Base-by-base conservation (phyloP, 2,329 filamentous ascomycete genomes). In the Penicillium sp. region DNA sequence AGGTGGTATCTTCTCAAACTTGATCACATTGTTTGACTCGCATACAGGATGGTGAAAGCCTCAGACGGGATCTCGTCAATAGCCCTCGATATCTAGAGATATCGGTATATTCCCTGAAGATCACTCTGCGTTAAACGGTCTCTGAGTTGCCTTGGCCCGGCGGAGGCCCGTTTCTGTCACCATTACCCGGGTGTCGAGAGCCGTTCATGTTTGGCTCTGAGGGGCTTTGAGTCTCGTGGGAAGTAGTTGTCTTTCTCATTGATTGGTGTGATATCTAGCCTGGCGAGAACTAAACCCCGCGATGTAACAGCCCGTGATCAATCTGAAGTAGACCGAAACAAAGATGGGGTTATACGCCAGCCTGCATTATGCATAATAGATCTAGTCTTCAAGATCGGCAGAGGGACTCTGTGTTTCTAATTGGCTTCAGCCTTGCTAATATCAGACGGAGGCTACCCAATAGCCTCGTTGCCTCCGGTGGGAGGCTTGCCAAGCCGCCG, bases 111-210 rank as follows among this genome's bases (percentile, higher is more conserved):
- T 35, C 15, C 22, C 30, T 24, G 53, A 59, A 35, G n/a, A 55
- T 45, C 53, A 35, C 51, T 54, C 13, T 24, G 53, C 19, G 28
- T 19, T 35, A 15, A 58, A 59, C 17, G 55, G 15, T 13, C 17
- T 19, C 54, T 58, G 19, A 35, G 38, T 38, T 24, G 15, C 50
- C 70, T 70, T 71, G 67, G 69, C 67, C 69, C 69, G 68, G 51
- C 68, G 65, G 69, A 68, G 60, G 40, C 53, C 69, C 66, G 66
- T 50, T 45, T 62, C 55, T 47, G 30, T 22, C 17, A 40, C 40
- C 40, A 56, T n/a, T 35, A 9, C 45, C 13, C 5, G 37, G 15
- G 1, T 13, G n/a, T 38, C 17, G n/a, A 24, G 51, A 19, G 15
- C n/a, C 19, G 28, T 22, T 2, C n/a, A n/a, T n/a, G 6, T 35